Base-by-base conservation (phyloP, 2,329 filamentous ascomycete species). In the Tolypocladium nubicola region DNA sequence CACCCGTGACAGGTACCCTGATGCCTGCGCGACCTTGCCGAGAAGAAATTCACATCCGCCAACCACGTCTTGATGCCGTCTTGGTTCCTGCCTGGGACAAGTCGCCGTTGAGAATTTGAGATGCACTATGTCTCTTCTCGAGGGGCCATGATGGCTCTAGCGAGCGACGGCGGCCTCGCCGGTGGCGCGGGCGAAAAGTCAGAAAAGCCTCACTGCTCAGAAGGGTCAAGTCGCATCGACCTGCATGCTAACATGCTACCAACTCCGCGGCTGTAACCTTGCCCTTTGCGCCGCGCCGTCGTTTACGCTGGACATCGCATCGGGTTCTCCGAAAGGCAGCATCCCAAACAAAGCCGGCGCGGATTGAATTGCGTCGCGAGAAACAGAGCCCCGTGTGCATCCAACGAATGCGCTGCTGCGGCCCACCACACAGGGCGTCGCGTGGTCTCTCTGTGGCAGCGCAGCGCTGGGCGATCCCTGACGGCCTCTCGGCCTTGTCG, bases 401-500 rank as follows among this genome's bases (percentile, higher is more conserved):
- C 30, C 30, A 33, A 33, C 30, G 8, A 21, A 21, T 21, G 9
- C 43, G 21, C 43, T 26, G 21, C 13, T 26, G 21, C 21, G 21
- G 21, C 43, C 43, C 43, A 26, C 45, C 45, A 11, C 16, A 5
- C 23, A 13, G 47, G 26, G 16, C n/a, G 47, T 50, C 47, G 47
- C 47, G 47, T 50, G 47, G 47, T 30, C n/a, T n/a, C n/a, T n/a
- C n/a, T n/a, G n/a, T n/a, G n/a, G n/a, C n/a, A n/a, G n/a, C n/a
- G n/a, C 47, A 50, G 26, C 47, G 47, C 26, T 50, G 26, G 16
- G 8, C 47, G 16, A 50, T 19, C 13, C 14, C 16, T 7, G 26
- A 3, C 1, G 16, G 16, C 16, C 13, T 16, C 9, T 13, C 10
- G 47, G 47, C 59, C 62, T 58, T 59, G 59, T 56, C 50, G 56